These are phyloP conservation scores for Arachis hypogaea DNA, from an alignment of 306 rosid genomes.

Conservation along the genomic window DNA sequence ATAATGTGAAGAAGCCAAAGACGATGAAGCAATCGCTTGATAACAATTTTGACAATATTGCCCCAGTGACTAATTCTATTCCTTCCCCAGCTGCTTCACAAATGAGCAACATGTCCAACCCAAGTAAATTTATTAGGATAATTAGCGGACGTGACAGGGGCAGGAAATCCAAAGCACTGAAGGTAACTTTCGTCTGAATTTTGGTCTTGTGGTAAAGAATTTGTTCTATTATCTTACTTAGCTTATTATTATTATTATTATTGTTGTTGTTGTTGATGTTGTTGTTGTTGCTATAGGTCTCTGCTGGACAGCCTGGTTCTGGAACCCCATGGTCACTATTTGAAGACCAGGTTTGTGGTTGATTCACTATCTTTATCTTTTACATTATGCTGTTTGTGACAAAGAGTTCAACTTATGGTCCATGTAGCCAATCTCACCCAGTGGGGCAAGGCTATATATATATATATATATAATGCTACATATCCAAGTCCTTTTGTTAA, in stretches of 20 bases:
- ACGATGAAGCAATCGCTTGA: constrained; percentile 72
- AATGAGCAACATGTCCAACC: constrained; percentile 88
- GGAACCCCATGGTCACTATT: constrained; percentile 92
- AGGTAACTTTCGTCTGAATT: constrained; percentile 60
- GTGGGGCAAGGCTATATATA: too few species aligned
- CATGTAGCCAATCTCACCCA: too few species aligned
- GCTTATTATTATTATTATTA: constrained; percentile 1
- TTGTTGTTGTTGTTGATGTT: neutral
- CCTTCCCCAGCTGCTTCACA: constrained; percentile 97
- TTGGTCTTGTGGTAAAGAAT: constrained; percentile 27
- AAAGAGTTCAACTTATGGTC: neutral
- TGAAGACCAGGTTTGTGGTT: constrained; percentile 90
- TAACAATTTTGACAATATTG: constrained; percentile 66
- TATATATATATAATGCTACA: too few species aligned
- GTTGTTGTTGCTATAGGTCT: constrained; percentile 48
- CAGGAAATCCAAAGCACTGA: constrained; percentile 67
- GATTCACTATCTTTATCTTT: neutral
- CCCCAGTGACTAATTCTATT: constrained; percentile 72
- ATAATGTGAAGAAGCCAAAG: constrained; percentile 77
- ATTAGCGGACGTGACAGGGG: constrained; percentile 92
- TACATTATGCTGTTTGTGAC: constrained; percentile 21
- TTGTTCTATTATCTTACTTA: constrained; percentile 25
- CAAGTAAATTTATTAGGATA: constrained; percentile 80
- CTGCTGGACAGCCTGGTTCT: constrained; percentile 76
- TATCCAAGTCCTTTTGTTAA: too few species aligned